Percentiles rank a stretch among this genome's conserved stretches.
These are phyloP conservation scores for Plantago elongata DNA, from an alignment of 257 asterid species.

Conservation along the genomic window DNA sequence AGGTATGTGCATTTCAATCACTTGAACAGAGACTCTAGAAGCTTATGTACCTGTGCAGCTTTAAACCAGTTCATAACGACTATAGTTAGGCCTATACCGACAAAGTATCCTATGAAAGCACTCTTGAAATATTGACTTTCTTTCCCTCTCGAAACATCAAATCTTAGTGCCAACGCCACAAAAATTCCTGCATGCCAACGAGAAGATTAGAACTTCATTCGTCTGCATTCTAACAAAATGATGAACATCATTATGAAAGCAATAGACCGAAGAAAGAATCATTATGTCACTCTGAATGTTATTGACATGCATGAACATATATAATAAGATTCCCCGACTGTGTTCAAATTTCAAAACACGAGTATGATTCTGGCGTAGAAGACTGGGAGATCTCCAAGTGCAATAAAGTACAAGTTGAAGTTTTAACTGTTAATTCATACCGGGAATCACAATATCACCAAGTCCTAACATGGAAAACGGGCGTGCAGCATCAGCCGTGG, in stretches of 20 bases:
- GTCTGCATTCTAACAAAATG: no score
- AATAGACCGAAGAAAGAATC: no score
- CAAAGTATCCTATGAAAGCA: conserved; percentile 73
- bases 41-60: conserved; percentile 73
- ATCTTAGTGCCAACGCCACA: conserved; percentile 89
- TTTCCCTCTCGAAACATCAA: conserved; percentile 86
- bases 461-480: conserved; percentile 99
- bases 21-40: no score
- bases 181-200: conserved; percentile 61
- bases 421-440: conserved; percentile 25
- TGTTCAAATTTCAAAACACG: no score
- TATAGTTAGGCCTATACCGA: conserved; percentile 67
- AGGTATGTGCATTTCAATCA: background rate
- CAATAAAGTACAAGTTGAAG: no score
- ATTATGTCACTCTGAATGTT: background rate
- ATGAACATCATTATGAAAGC: no score
- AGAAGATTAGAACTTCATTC: no score
- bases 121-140: conserved; percentile 74
- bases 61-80: conserved; percentile 97
- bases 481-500: conserved; percentile 70
- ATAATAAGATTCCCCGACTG: no score
- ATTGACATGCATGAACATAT: no score
- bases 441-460: conserved; percentile 97
- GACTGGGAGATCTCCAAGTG: no score
- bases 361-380: no score